Conservation (phyloP, 345 rosid genomes). For the Euphorbia lathyris region DNA sequence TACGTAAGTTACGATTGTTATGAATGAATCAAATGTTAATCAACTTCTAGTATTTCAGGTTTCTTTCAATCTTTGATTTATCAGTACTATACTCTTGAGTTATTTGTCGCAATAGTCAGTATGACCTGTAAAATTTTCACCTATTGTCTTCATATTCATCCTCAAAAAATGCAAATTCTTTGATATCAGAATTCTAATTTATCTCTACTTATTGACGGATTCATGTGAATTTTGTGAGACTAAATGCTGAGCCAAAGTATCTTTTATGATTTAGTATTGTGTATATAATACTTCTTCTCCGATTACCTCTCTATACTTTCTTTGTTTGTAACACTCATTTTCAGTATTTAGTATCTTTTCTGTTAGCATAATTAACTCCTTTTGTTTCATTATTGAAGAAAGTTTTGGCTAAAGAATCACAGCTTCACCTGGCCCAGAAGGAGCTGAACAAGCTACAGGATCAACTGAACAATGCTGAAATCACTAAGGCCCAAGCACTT, state of each 20-base stretch:
- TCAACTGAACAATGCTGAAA: slow-evolving; percentile 72
- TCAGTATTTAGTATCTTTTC: background rate
- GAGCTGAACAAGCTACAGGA: slow-evolving; percentile 74
- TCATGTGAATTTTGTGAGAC: background rate
- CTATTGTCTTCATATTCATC: background rate
- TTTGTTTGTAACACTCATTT: background rate
- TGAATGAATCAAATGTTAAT: background rate
- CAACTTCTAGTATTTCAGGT: background rate
- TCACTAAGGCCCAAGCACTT: slow-evolving; percentile 65
- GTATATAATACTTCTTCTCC: background rate
- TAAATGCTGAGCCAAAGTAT: background rate
- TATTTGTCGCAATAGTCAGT: background rate
- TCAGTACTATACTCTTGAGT: background rate
- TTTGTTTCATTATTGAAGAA: slow-evolving; percentile 40
- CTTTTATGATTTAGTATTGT: background rate
- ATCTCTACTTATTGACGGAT: too few species aligned
- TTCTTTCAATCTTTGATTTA: background rate
- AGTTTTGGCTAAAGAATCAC: slow-evolving; percentile 75
- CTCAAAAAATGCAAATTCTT: background rate
- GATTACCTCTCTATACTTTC: background rate
- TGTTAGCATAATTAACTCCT: background rate
- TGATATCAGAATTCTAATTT: background rate
- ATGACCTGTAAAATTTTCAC: background rate
- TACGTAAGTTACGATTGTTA: background rate
- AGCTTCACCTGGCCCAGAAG: slow-evolving; percentile 77